These are phyloP conservation scores for Aspergillus sp. DNA, from an alignment of 2,329 filamentous ascomycete genomes.

Conservation along the genomic window DNA sequence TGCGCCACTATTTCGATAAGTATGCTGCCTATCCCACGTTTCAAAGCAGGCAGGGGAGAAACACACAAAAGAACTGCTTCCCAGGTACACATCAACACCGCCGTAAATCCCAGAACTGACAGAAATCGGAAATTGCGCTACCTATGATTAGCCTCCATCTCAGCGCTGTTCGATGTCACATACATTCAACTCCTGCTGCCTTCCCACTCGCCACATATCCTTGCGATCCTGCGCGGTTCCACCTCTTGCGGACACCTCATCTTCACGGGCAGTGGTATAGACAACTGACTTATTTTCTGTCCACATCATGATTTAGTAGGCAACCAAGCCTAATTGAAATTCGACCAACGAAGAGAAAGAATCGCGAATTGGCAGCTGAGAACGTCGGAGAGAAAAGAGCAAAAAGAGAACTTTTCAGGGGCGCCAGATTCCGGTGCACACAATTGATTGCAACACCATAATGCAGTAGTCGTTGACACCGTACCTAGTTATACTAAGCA, in stretches of 20 bases:
- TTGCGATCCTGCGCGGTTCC: conserved; percentile 29
- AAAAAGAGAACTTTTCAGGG: not conserved
- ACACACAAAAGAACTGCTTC: conserved; percentile 22
- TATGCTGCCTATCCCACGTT: not conserved
- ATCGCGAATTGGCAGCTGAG: not conserved
- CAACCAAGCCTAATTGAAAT: not conserved
- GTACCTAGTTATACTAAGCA: too few species aligned
- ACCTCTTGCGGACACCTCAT: conserved; percentile 6
- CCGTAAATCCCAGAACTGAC: conserved; percentile 32
- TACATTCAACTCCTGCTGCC: conserved; percentile 31
- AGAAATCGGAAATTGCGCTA: conserved; percentile 35
- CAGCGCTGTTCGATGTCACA: not conserved
- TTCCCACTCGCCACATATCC: conserved; percentile 34
- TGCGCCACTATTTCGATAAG: conserved; percentile 8
- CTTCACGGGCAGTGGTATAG: conserved; percentile 9
- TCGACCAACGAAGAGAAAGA: not conserved
- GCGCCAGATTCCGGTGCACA: too few species aligned
- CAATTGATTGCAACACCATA: too few species aligned
- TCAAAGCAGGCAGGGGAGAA: not conserved
- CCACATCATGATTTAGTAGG: conserved; percentile 9
- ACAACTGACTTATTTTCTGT: conserved; percentile 10
- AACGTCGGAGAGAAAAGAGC: not conserved
- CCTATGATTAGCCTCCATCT: not conserved
- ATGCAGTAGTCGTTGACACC: too few species aligned
- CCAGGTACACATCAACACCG: conserved; percentile 34